Percentiles rank a stretch among this genome's conserved stretches.
These are phyloP conservation scores for Nigrospora osmanthi DNA, from an alignment of 2,329 filamentous ascomycete genomes.

Conservation along the genomic window DNA sequence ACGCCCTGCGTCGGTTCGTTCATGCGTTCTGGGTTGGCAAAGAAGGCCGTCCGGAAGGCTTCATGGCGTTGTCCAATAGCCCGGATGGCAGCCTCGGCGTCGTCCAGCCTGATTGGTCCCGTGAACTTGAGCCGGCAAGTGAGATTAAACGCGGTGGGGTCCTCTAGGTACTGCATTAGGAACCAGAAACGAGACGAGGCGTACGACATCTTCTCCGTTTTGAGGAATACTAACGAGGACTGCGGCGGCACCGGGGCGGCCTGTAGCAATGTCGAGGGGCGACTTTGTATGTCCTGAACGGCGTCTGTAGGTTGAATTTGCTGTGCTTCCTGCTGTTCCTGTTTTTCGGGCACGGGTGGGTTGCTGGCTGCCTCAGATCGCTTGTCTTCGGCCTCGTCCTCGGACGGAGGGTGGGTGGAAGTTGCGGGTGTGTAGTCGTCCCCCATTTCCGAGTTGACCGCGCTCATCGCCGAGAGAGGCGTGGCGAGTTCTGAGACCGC, in stretches of 20 bases:
- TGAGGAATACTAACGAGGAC: background rate
- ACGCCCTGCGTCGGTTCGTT: constrained; percentile 1
- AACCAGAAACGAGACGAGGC: constrained; percentile 33
- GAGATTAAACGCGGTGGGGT: constrained; percentile 32
- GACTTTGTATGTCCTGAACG: background rate
- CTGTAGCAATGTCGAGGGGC: background rate
- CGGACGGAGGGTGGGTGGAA: background rate
- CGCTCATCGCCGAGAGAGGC: background rate
- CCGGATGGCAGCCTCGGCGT: constrained; percentile 24
- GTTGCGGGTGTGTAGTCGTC: background rate
- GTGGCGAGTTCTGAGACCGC: background rate
- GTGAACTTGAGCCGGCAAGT: constrained; percentile 18
- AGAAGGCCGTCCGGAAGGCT: constrained; percentile 23
- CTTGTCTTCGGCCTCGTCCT: background rate
- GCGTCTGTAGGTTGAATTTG: too few species aligned
- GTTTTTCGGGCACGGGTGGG: too few species aligned
- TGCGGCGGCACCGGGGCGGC: background rate
- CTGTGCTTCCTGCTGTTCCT: too few species aligned
- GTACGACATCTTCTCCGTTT: constrained; percentile 23
- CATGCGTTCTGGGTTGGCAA: constrained; percentile 5
- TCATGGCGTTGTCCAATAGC: constrained; percentile 22
- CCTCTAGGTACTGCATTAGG: constrained; percentile 20
- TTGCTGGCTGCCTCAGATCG: too few species aligned
- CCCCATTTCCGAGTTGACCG: background rate
- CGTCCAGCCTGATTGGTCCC: constrained; percentile 20